These are phyloP conservation scores for Marasmius oreades DNA, from an alignment of 1,284 basidiomycete species.

Conservation along the genomic window DNA sequence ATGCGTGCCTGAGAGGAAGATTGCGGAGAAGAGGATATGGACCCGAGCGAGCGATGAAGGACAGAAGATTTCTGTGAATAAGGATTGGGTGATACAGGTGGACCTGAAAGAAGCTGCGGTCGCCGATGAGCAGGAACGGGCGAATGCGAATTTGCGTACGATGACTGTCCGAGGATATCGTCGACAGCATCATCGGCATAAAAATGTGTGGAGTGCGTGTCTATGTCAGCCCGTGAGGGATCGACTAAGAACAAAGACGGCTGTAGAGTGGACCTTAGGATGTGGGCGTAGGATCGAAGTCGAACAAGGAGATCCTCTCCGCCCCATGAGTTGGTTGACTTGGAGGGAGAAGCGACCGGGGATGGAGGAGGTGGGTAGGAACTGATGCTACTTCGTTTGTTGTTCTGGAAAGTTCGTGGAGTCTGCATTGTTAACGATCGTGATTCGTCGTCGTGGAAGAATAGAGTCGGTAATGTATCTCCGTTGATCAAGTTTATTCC, in stretches of 20 bases:
- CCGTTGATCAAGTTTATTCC: constrained; percentile 87
- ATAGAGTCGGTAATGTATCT: constrained; percentile 84
- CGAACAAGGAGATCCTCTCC: constrained; percentile 82
- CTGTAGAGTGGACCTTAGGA: constrained; percentile 77
- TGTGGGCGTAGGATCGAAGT: constrained; percentile 66
- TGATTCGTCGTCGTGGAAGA: constrained; percentile 97
- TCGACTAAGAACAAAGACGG: constrained; percentile 88
- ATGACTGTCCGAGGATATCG: constrained; percentile 74
- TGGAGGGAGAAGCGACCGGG: constrained; percentile 35
- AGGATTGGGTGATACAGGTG: constrained; percentile 40
- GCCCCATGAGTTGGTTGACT: constrained; percentile 63
- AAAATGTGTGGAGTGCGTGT: constrained; percentile 80
- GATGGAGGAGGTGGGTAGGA: constrained; percentile 68
- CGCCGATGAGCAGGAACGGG: constrained; percentile 81
- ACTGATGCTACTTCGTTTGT: constrained; percentile 32
- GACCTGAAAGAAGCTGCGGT: constrained; percentile 58
- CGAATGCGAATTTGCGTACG: constrained; percentile 72
- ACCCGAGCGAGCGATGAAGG: constrained; percentile 68
- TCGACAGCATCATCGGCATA: constrained; percentile 82
- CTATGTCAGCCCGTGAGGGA: constrained; percentile 86
- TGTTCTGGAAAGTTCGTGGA: constrained; percentile 27
- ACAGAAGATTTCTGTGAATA: constrained; percentile 72
- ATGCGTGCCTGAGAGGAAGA: constrained; percentile 64
- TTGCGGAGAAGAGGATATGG: constrained; percentile 45
- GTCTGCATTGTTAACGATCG: constrained; percentile 65